Evolutionary conservation across 1,284 basidiomycete genomes (phyloP), one percentile per base, ranked within the genome.

Genomic region (Ceratobasidium sp.): DNA sequence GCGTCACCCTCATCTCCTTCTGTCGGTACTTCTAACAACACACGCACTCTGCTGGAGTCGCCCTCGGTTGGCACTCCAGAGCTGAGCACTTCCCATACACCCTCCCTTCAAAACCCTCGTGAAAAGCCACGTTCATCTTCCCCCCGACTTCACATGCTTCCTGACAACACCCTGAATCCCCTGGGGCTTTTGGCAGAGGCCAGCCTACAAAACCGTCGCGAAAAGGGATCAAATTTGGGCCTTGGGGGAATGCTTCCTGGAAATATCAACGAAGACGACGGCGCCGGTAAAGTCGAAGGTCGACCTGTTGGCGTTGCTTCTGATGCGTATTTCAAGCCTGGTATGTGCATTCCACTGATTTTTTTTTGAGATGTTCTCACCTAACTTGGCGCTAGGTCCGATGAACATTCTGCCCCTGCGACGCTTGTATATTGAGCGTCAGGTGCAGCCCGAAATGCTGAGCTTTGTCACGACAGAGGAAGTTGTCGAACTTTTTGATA

Each of bases 241-340:
- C 17, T 56, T 25, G 34, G 49, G 13, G 57, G 57, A 3, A 45
- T 54, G 60, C 55, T 52, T 34, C 62, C 60, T 12, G 57, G 35
- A 8, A 70, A 64, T 29, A 40, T 52, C 53, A 29, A 49, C 32
- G 56, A 53, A 77, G 45, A 85, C 84, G 72, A 75, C 94, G 20
- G 95, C 94, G 7, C 92, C 98, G 7, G 96, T 94, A 0, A 93
- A 90, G 38, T 54, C 13, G 62, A 65, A 2, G 60, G 60, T 6
- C 47, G 62, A 54, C 62, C 62, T 15, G 62, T 67, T 17, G 62
- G 62, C 7, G 62, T 67, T 42, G 62, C 62, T 38, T 67, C 62
- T 70, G 88, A 92, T 72, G 87, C 91, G 70, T 99, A 97, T 79
- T 99, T 98, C 82, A 95, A 93, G 76, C 95, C 96, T 53, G 94